Conservation (phyloP, 2,329 filamentous ascomycete species). For the Fusarium xylarioides region DNA sequence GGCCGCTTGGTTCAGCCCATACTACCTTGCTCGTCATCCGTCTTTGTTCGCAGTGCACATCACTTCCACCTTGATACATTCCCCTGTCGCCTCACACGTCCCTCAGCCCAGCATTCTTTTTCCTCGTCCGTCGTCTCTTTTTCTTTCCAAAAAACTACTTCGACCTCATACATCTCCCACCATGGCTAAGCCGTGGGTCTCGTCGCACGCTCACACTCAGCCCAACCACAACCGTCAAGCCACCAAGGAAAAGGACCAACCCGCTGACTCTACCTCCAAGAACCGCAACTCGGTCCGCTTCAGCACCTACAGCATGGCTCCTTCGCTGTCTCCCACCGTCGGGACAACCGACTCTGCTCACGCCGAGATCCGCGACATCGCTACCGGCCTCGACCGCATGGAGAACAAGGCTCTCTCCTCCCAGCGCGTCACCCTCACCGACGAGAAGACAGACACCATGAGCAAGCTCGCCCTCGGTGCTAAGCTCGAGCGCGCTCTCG, state of each 20-base stretch:
- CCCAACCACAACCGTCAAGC: slow-evolving; percentile 26
- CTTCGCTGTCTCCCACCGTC: slow-evolving; percentile 67
- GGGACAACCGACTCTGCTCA: slow-evolving; percentile 63
- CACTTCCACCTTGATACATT: slow-evolving; percentile 28
- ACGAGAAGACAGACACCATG: slow-evolving; percentile 83
- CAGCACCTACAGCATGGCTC: slow-evolving; percentile 69
- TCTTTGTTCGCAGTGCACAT: slow-evolving; percentile 26
- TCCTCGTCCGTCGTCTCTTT: background rate
- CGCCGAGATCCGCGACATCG: slow-evolving; percentile 73
- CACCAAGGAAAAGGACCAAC: slow-evolving; percentile 24
- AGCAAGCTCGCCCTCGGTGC: slow-evolving; percentile 88
- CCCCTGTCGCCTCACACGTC: slow-evolving; percentile 15
- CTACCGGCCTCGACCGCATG: slow-evolving; percentile 83
- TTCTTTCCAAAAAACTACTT: slow-evolving; percentile 4
- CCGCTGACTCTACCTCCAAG: slow-evolving; percentile 46
- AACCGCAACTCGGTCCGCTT: slow-evolving; percentile 64
- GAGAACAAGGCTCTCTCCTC: slow-evolving; percentile 86
- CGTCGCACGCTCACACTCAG: slow-evolving; percentile 23
- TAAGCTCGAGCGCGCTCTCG: slow-evolving; percentile 88
- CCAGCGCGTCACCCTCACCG: slow-evolving; percentile 76
- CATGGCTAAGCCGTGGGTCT: slow-evolving; percentile 38
- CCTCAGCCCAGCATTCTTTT: background rate
- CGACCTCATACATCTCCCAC: slow-evolving; percentile 6
- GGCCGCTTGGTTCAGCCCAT: slow-evolving; percentile 30
- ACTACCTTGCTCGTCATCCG: slow-evolving; percentile 12